Evolutionary conservation across 2,329 filamentous ascomycete species (phyloP), one percentile per base, ranked within the genome.

Genomic region (Metarhizium anisopliae): DNA sequence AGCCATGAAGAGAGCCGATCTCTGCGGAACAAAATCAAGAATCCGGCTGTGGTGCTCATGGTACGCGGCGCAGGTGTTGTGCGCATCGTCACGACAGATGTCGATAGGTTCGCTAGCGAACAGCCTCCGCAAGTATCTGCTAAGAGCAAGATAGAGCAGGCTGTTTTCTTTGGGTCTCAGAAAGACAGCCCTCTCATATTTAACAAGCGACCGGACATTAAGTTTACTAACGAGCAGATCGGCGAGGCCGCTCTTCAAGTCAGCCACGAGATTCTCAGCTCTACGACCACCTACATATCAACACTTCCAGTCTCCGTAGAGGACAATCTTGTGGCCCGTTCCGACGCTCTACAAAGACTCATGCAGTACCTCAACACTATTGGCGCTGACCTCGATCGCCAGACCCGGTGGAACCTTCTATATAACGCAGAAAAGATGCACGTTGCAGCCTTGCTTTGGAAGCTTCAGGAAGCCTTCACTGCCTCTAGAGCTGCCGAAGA

Each of bases 91-190:
- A 77, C 81, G 20, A 77, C 78, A 7, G 81, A 86, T 52, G 72
- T 82, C 50, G 78, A 83, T 59, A 81, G 78, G 57, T 84, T 86
- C 63, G 77, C 77, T 13, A 81, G 79, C 59, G 79, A 81, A 53
- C 71, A 73, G 54, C 77, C 82, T 4, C 83, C 82, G 1, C 72
- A 77, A 61, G 82, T 95, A 16, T 92, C 89, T 1, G 88, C 90
- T 6, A 94, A 90, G 71, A 89, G 85, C 71, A 96, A 94, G 71
- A 79, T 99, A 45, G 90, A 96, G 66, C 92, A 99, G 72, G 92
- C 92, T 2, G 88, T 97, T 1, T 97, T 96, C 72, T 97, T 90
- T 67, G 92, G 92, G 2, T 84, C 83, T 51, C 84, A 89, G 66
- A 80, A 86, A 59, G 84, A 89, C 64, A 97, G 91, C 63, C 88